These are phyloP conservation scores for Penstemon eatonii DNA, from an alignment of 257 asterid species.

Conservation along the genomic window DNA sequence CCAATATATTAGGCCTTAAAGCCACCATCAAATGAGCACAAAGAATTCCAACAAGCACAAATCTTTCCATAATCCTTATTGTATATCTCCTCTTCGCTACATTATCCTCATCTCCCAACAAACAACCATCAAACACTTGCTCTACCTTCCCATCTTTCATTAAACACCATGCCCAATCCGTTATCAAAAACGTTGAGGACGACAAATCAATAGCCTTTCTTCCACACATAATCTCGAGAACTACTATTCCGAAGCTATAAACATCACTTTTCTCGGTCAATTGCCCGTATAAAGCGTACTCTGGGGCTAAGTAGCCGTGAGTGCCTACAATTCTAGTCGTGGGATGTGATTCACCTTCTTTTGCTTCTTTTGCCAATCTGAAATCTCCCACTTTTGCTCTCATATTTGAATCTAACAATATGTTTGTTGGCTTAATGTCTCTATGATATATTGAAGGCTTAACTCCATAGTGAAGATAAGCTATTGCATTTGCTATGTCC, in stretches of 20 bases:
- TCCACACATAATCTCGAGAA: slow-evolving; percentile 59
- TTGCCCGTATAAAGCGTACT: slow-evolving; percentile 64
- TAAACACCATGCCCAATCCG: slow-evolving; percentile 67
- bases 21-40: slow-evolving; percentile 78
- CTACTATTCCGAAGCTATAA: slow-evolving; percentile 60
- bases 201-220: slow-evolving; percentile 49
- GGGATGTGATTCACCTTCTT: slow-evolving; percentile 38
- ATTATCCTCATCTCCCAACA: slow-evolving; percentile 31
- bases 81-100: slow-evolving; percentile 23
- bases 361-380: slow-evolving; percentile 49
- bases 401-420: slow-evolving; percentile 51
- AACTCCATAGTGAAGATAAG: slow-evolving; percentile 64
- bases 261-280: slow-evolving; percentile 64
- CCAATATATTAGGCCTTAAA: slow-evolving; percentile 59
- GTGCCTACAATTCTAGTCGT: slow-evolving; percentile 58
- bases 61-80: slow-evolving; percentile 45
- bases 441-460: slow-evolving; percentile 64
- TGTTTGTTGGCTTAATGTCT: slow-evolving; percentile 67
- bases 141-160: slow-evolving; percentile 45
- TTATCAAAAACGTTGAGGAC: slow-evolving; percentile 37
- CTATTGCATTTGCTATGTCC: slow-evolving; percentile 62
- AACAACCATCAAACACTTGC: slow-evolving; percentile 43
- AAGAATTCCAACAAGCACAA: slow-evolving; percentile 54
- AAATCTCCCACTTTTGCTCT: slow-evolving; percentile 64
- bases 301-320: slow-evolving; percentile 66